Base-by-base conservation (phyloP, 2,329 filamentous ascomycete genomes). In the Pyrenophora teres region DNA sequence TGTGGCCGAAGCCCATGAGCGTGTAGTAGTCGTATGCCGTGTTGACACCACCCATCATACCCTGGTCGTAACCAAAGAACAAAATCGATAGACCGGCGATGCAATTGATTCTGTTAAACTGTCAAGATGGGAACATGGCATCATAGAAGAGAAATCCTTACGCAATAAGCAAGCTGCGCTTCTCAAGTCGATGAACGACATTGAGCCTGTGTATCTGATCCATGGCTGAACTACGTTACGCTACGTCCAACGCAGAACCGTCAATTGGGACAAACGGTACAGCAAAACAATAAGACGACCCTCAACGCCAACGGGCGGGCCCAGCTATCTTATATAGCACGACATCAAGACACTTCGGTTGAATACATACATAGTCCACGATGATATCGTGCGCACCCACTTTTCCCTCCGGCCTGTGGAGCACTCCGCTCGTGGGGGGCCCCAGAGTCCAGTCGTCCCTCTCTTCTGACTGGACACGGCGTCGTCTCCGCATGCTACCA, bases 11-110 rank as follows among this genome's bases (percentile, higher is more conserved):
- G 0, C 62, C 59, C 67, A 71, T 69, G 7, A 55, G 54, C 15
- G 60, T 63, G 42, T 68, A 61, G 48, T 72, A 72, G 42, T 71
- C 60, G 19, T 63, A 60, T 4, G 69, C 63, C 9, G 63, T 67
- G 31, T 71, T 71, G 45, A 71, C 65, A 33, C 68, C 68, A 13
- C 67, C 67, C 68, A 71, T 70, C 57, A 71, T 65, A 18, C 68
- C 67, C 46, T 68, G 67, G 41, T 70, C 69, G 45, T 71, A 71
- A 44, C 69, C 69, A 31, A 69, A 67, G 54, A 71, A 70, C 4
- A 70, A 48, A 31, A 71, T 70, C 7, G 63, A 65, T 4, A 70
- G 57, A 6, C 64, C 67, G 18, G 67, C 67, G 25, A 70, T 60
- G 41, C 66, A 67, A 18, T 70, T 70, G 50, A 69, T 64, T 10